Base-by-base conservation (phyloP, 1,284 basidiomycete genomes). In the Filobasidium uniguttulatum region DNA sequence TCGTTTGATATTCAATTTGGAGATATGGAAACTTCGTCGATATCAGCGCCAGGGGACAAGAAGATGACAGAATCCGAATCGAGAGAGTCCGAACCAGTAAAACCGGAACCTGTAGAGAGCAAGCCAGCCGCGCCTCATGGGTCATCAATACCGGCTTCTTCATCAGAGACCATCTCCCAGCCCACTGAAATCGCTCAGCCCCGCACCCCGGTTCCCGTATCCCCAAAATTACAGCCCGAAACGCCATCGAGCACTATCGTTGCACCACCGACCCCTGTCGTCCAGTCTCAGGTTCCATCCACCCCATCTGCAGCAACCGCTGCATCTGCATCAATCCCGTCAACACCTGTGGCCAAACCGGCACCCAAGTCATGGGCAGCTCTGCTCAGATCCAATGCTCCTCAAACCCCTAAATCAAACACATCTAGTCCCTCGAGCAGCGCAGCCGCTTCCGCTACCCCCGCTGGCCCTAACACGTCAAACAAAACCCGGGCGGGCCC, bases 301-400 rank as follows among this genome's bases (percentile, higher is more conserved):
- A 29, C 46, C 15, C 28, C 10, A 20, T 26, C 46, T 23, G 23
- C 20, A 35, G 29, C 30, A 26, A 10, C 34, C 5, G 15, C 33
- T 17, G 35, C 5, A 34, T 23, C 37, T 6, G 44, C 37, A 37
- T 4, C 51, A 15, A 38, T 35, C 14, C 37, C 44, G 17, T 22
- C 52, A 46, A 52, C 67, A 15, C 31, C 64, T 8, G 48, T 62
- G 10, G 52, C 64, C 23, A 57, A 70, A 22, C 60, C 72, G 10
- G 61, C 70, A 15, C 62, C 64, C 19, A 81, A 78, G 46, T 82
- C 81, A 3, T 89, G 82, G 82, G 83, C 85, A 0, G 82, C 82
- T 1, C 76, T 87, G 22, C 71, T 88, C 31, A 75, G 73, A 44
- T 54, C 46, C 3, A 46, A 50, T 25, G 51, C 58, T 1, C 48